phyloP scores from a whole-genome alignment of 2,329 filamentous ascomycete species.

The Fusarium pseudograminearum region DNA sequence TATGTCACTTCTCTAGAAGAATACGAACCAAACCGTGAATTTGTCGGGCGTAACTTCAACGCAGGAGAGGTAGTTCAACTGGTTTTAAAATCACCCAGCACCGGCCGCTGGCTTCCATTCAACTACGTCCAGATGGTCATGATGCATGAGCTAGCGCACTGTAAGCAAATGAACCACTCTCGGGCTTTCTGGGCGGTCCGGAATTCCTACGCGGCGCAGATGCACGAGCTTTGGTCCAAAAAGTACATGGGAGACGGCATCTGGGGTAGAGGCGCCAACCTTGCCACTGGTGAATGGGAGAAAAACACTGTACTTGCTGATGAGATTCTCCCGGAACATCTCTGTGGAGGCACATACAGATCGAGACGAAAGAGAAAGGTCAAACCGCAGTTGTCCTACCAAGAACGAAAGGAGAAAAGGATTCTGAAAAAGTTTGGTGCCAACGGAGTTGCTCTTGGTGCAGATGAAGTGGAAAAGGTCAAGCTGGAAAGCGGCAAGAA shows the following conservation, averaged over 20 bases:
- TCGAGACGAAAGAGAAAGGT: conserved; percentile 68
- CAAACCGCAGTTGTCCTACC: conserved; percentile 70
- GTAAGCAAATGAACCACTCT: conserved; percentile 92
- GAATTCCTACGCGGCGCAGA: conserved; percentile 77
- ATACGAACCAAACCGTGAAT: conserved; percentile 83
- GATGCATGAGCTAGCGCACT: conserved; percentile 92
- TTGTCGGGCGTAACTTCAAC: conserved; percentile 91
- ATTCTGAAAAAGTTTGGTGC: conserved; percentile 82
- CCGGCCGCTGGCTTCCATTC: conserved; percentile 81
- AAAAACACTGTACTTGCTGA: conserved; percentile 63
- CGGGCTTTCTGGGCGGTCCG: conserved; percentile 83
- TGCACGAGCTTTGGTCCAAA: conserved; percentile 76
- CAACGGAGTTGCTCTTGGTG: conserved; percentile 76
- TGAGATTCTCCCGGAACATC: conserved; percentile 74
- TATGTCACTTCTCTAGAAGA: conserved; percentile 81
- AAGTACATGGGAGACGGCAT: conserved; percentile 84
- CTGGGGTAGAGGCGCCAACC: conserved; percentile 78
- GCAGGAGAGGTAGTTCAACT: conserved; percentile 88
- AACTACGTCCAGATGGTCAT: conserved; percentile 92
- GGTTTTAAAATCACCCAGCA: conserved; percentile 75
- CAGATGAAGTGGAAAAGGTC: conserved; percentile 73
- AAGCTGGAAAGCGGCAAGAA: conserved; percentile 76
- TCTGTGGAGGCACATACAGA: conserved; percentile 85
- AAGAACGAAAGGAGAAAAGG: conserved; percentile 77
- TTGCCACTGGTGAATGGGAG: conserved; percentile 72